phyloP scores from a whole-genome alignment of 2,329 filamentous ascomycete genomes.

The Colletotrichum tanaceti region DNA sequence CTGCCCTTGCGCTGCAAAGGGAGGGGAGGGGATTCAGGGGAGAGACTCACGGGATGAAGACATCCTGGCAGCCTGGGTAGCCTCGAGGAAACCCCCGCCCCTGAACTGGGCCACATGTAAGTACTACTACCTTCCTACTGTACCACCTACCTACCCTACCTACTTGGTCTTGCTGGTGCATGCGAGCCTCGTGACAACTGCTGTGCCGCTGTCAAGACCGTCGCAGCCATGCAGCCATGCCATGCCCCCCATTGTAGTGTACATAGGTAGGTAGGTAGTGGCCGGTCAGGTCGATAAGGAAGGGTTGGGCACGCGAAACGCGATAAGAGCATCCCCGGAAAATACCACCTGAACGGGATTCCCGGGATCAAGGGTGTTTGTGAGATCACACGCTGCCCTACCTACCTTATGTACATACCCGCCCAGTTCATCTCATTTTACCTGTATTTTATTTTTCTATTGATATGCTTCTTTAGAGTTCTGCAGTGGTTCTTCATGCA shows the following conservation, averaged over 20 bases:
- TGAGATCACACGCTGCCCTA: no score
- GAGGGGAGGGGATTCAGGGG: constrained; percentile 9
- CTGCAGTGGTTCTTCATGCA: neutral
- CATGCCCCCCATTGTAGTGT: neutral
- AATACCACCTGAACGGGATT: constrained; percentile 34
- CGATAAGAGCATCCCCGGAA: constrained; percentile 34
- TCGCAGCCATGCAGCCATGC: no score
- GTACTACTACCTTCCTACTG: no score
- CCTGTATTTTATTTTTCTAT: no score
- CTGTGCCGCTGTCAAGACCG: neutral
- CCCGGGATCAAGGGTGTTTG: constrained; percentile 33
- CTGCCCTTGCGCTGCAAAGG: constrained; percentile 13
- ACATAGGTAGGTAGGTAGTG: no score
- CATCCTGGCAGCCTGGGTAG: no score
- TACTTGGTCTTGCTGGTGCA: no score
- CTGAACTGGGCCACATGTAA: constrained; percentile 11
- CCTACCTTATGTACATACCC: constrained; percentile 2
- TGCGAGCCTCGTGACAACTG: constrained; percentile 15
- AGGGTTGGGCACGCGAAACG: neutral
- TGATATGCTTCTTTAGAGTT: constrained; percentile 7
- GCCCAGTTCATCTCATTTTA: constrained; percentile 24
- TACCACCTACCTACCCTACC: no score
- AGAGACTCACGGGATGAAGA: no score
- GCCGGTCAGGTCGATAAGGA: constrained; percentile 18
- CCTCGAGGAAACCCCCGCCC: neutral